Conservation (phyloP, 163 green algal species). For the Chloroidium sp. region DNA sequence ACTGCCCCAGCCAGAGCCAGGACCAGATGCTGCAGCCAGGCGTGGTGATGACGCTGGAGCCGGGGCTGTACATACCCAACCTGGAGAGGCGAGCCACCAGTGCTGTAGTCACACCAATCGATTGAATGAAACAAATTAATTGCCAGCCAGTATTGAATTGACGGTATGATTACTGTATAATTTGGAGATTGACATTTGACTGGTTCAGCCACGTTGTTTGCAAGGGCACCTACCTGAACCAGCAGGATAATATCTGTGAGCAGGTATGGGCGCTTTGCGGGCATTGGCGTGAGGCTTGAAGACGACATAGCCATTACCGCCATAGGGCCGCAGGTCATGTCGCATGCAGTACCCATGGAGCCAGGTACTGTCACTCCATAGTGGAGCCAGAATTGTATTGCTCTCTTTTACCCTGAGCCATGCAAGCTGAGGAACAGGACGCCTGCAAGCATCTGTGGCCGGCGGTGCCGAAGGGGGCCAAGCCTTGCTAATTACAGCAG, state of each 20-base stretch:
- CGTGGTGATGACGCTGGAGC: conserved; percentile 74
- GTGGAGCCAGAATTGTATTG: too few relatives aligned
- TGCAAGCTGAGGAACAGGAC: too few relatives aligned
- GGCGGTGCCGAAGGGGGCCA: too few relatives aligned
- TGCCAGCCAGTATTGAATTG: background rate
- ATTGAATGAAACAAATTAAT: background rate
- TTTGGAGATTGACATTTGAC: background rate
- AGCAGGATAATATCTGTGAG: too few relatives aligned
- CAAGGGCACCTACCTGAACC: too few relatives aligned
- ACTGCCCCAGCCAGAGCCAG: conserved; percentile 49
- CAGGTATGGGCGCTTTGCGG: conserved; percentile 9
- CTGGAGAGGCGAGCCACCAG: conserved; percentile 13
- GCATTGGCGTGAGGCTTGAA: conserved; percentile 75
- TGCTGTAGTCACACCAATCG: conserved; percentile 26
- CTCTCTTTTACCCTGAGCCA: too few relatives aligned
- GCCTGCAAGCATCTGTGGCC: too few relatives aligned
- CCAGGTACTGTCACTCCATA: too few relatives aligned
- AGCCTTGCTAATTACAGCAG: too few relatives aligned
- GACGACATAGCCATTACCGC: conserved; percentile 72
- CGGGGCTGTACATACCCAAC: conserved; percentile 79
- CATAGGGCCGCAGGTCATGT: conserved; percentile 43
- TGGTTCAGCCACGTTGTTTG: too few relatives aligned
- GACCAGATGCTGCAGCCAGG: conserved; percentile 53
- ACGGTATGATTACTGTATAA: too few relatives aligned
- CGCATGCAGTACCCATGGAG: conserved; percentile 25